A percentile compares a stretch with the other conserved stretches of the same genome.
These are phyloP conservation scores for Isatis lusitanica DNA, from an alignment of 441 rosid species.

Conservation along the genomic window DNA sequence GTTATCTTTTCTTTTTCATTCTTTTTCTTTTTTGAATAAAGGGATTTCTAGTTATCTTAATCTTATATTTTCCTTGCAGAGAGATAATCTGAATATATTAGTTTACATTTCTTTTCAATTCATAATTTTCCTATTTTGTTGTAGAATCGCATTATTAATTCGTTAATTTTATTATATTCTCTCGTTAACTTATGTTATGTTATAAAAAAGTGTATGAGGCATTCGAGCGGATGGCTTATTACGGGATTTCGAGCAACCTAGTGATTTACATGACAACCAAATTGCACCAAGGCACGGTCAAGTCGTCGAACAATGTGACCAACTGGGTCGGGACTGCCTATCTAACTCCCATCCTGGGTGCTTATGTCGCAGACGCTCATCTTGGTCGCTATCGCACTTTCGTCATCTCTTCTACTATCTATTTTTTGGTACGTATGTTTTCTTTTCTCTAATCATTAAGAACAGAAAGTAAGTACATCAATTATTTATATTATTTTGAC, in stretches of 20 bases:
- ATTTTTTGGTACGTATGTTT: slow-evolving; percentile 48
- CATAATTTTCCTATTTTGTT: no score
- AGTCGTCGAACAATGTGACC: slow-evolving; percentile 55
- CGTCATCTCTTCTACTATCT: slow-evolving; percentile 48
- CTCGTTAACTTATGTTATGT: background rate
- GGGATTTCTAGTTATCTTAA: no score
- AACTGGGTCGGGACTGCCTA: slow-evolving; percentile 57
- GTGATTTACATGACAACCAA: slow-evolving; percentile 45
- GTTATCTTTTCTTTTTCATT: no score
- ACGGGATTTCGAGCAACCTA: slow-evolving; percentile 56
- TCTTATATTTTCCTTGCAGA: no score
- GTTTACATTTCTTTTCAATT: no score
- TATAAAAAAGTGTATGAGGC: slow-evolving; percentile 44
- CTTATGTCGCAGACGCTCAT: slow-evolving; percentile 50
- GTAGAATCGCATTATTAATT: no score
- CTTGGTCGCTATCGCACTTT: slow-evolving; percentile 89
- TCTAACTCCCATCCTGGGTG: slow-evolving; percentile 59
- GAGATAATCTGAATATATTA: no score
- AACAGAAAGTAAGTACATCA: no score
- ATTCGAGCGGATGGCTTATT: slow-evolving; percentile 62
- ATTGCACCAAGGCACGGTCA: slow-evolving; percentile 58
- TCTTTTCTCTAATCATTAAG: background rate
- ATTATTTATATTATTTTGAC: no score
- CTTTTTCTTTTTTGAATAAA: no score
- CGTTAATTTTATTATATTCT: no score